These are phyloP conservation scores for Stenogyne calaminthoides DNA, from an alignment of 305 asterid genomes.

Conservation along the genomic window DNA sequence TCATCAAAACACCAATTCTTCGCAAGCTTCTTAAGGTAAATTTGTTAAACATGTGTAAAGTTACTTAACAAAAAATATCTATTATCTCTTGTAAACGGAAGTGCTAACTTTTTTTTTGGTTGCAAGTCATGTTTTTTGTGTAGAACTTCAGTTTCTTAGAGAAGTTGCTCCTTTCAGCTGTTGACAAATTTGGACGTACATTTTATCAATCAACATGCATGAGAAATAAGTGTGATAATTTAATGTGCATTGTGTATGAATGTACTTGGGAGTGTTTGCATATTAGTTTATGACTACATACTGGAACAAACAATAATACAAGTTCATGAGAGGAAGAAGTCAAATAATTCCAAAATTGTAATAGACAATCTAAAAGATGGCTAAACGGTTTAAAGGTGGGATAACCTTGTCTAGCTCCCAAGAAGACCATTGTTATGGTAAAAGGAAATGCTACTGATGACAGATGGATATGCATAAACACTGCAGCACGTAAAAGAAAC, in stretches of 20 bases:
- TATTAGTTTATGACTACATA: neutral
- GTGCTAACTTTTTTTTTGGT: neutral
- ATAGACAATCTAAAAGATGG: neutral
- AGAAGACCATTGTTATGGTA: neutral
- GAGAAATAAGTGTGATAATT: neutral
- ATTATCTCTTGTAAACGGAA: neutral
- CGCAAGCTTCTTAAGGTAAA: conserved; percentile 94
- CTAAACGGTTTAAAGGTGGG: neutral
- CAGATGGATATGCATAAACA: neutral
- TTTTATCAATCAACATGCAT: conserved; percentile 1
- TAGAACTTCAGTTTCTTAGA: conserved; percentile 13
- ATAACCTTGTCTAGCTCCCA: conserved; percentile 5
- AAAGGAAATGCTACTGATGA: neutral
- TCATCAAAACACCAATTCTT: conserved; percentile 75
- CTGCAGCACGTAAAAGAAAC: neutral
- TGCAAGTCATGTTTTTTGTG: neutral
- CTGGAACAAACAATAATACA: neutral
- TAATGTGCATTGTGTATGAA: neutral
- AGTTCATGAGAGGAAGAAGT: neutral
- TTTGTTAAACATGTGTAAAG: conserved; percentile 14
- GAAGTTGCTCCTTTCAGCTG: conserved; percentile 19
- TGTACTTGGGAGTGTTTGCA: neutral
- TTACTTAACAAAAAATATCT: conserved; percentile 7
- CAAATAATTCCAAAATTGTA: neutral
- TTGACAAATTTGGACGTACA: neutral